Conservation (phyloP, 352 stramenopile species). For the Thalassiosira sp. region DNA sequence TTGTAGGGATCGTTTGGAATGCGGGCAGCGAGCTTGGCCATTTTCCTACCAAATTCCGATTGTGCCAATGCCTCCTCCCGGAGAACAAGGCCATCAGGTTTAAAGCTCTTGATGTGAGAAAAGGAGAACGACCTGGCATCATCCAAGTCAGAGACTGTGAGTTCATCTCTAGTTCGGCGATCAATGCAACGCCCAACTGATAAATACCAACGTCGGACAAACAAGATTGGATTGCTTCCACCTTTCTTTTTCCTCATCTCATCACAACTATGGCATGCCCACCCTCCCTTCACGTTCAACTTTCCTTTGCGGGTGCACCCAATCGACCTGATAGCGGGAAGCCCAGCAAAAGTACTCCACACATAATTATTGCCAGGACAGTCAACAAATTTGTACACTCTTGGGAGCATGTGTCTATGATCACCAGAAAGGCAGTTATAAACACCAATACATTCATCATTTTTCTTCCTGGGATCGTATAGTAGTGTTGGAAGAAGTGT, state of each 20-base stretch:
- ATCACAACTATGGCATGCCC: not conserved
- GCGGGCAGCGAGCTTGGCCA: not conserved
- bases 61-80: conserved; percentile 1
- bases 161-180: not conserved
- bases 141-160: not conserved
- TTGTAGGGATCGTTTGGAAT: not conserved
- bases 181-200: not conserved
- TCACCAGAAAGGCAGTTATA: not conserved
- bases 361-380: not conserved
- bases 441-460: not conserved
- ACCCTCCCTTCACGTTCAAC: not conserved
- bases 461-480: not conserved
- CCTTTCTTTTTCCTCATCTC: not conserved
- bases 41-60: not conserved
- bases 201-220: not conserved
- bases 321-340: not conserved
- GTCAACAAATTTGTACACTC: no score
- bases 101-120: not conserved
- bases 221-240: not conserved
- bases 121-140: conserved; percentile 1
- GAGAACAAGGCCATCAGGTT: not conserved
- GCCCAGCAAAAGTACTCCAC: not conserved
- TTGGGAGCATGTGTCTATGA: no score
- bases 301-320: not conserved
- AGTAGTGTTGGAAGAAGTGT: no score